A percentile compares a stretch with the other conserved stretches of the same genome.
These are phyloP conservation scores for Psilocybe cyanescens DNA, from an alignment of 768 basidiomycete species.

Conservation along the genomic window DNA sequence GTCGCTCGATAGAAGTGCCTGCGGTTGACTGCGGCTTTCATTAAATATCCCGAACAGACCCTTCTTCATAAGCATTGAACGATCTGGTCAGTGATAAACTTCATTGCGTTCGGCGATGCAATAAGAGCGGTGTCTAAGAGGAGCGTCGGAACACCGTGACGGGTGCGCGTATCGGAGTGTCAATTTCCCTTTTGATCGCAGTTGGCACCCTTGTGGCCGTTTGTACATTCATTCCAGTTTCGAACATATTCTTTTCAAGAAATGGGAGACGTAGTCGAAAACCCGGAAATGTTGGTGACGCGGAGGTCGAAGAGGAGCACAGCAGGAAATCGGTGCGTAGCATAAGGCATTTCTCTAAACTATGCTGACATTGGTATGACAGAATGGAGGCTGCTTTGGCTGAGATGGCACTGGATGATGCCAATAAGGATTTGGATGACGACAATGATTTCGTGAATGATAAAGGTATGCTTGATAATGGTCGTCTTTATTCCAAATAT, in stretches of 20 bases:
- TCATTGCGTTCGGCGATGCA: neutral
- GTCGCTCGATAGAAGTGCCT: neutral
- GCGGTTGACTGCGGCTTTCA: neutral
- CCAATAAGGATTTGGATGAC: constrained; percentile 65
- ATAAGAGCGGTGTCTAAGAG: neutral
- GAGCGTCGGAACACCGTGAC: neutral
- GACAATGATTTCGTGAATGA: constrained; percentile 73
- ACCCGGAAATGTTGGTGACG: constrained; percentile 50
- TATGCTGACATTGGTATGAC: constrained; percentile 6
- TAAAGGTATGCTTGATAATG: constrained; percentile 50
- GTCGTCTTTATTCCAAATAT: neutral
- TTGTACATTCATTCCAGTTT: no score
- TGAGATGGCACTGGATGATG: constrained; percentile 62
- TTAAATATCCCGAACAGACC: neutral
- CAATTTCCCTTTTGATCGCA: neutral
- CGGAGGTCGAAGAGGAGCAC: constrained; percentile 73
- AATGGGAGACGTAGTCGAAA: constrained; percentile 24
- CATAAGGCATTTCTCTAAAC: neutral
- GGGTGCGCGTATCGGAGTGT: neutral
- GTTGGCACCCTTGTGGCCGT: neutral
- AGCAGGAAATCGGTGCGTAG: constrained; percentile 72
- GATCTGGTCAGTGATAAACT: neutral
- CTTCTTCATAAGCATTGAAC: neutral
- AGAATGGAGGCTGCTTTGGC: constrained; percentile 84
- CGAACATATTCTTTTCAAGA: neutral